These are phyloP conservation scores for Apiospora pterosperma DNA, from an alignment of 2,329 filamentous ascomycete species.

Conservation along the genomic window DNA sequence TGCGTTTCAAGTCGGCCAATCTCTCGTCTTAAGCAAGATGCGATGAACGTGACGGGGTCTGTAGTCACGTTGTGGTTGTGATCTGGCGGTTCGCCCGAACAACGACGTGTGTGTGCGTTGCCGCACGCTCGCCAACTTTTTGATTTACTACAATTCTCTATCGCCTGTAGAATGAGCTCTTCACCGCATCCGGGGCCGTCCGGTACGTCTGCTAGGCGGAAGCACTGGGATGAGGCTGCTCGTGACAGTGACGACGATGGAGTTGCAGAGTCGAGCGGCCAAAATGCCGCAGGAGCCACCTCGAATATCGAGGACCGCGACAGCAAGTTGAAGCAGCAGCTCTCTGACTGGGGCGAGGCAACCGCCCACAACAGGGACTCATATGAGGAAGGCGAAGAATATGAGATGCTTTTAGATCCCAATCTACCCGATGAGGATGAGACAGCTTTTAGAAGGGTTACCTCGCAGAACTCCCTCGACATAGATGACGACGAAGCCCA, in stretches of 20 bases:
- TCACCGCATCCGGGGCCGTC: constrained; percentile 24
- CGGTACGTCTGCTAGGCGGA: constrained; percentile 17
- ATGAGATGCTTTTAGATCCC: constrained; percentile 55
- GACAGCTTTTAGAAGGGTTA: constrained; percentile 25
- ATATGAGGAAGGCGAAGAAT: constrained; percentile 46
- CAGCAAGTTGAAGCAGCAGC: constrained; percentile 32
- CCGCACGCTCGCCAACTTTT: neutral
- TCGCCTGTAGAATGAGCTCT: neutral
- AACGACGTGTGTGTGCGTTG: neutral
- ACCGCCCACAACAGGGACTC: constrained; percentile 30
- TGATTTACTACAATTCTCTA: neutral
- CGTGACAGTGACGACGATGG: constrained; percentile 22
- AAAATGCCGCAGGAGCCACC: constrained; percentile 20
- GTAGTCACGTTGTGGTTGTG: neutral
- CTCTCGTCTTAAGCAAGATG: neutral
- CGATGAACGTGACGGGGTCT: neutral
- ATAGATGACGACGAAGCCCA: constrained; percentile 26
- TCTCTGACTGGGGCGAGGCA: constrained; percentile 39
- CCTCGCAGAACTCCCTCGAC: constrained; percentile 15
- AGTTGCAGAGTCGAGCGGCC: constrained; percentile 26
- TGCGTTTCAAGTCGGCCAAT: neutral
- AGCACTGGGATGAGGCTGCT: constrained; percentile 14
- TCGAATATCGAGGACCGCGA: constrained; percentile 15
- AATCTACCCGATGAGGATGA: constrained; percentile 44
- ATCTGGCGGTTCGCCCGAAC: neutral